Conservation (phyloP, 2,329 filamentous ascomycete genomes). For the Calonectria crousiana region DNA sequence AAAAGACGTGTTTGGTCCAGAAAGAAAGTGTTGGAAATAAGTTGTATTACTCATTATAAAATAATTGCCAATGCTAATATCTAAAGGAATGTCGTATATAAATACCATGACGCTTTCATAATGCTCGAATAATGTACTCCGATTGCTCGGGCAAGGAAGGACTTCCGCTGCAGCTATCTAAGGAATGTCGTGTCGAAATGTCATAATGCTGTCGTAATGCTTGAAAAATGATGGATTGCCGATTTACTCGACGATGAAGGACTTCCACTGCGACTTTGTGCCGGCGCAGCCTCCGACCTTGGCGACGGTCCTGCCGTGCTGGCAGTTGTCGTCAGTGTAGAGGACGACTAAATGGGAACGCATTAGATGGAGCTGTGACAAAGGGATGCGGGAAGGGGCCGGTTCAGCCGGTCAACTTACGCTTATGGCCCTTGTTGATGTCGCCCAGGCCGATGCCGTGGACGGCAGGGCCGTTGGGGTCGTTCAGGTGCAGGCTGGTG, state of each 20-base stretch:
- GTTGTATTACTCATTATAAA: not conserved
- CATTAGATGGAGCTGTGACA: not conserved
- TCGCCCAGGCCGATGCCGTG: not conserved
- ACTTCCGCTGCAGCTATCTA: not conserved
- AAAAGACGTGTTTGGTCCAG: not conserved
- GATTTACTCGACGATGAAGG: not conserved
- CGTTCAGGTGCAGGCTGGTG: not conserved
- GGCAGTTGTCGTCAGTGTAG: not conserved
- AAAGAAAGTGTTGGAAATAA: not conserved
- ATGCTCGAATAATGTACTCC: not conserved
- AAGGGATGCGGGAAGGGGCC: too few relatives aligned
- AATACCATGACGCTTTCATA: not conserved
- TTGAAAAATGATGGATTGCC: not conserved
- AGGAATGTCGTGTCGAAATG: not conserved
- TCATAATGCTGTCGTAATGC: not conserved
- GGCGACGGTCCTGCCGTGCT: not conserved
- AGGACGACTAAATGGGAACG: not conserved
- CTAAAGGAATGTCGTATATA: not conserved
- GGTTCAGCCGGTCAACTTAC: not conserved
- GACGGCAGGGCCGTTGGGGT: not conserved
- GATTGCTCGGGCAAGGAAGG: not conserved
- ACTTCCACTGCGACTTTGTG: conserved; percentile 1
- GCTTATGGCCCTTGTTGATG: not conserved
- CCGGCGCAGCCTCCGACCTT: not conserved
- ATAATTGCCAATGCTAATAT: not conserved